A percentile compares a stretch with the other conserved stretches of the same genome.
Evolutionary conservation across 1,284 basidiomycete genomes (phyloP).

Genomic region (Ganoderma multipileum): DNA sequence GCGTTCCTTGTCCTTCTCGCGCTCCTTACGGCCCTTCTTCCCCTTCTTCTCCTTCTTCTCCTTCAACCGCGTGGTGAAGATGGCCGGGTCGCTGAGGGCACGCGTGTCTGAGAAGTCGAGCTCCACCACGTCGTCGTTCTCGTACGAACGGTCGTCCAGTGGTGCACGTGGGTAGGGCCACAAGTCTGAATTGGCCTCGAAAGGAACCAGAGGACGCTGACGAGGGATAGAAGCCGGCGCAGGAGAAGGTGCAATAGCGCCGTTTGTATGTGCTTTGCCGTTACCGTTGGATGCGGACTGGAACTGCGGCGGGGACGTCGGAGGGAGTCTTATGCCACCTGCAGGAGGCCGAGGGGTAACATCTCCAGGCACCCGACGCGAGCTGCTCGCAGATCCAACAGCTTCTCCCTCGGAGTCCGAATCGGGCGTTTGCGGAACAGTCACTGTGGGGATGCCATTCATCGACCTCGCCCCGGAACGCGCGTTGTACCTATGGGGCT

Average conservation of each 20-base stretch:
- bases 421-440: conserved; percentile 24
- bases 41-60: conserved; percentile 43
- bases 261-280: background rate
- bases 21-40: conserved; percentile 44
- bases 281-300: conserved; percentile 20
- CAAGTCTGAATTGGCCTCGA: conserved; percentile 63
- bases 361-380: conserved; percentile 47
- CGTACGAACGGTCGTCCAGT: conserved; percentile 42
- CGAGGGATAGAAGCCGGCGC: conserved; percentile 19
- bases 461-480: background rate
- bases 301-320: conserved; percentile 25
- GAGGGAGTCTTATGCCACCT: conserved; percentile 42
- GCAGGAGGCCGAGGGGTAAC: conserved; percentile 55
- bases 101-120: conserved; percentile 75
- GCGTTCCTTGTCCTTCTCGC: conserved; percentile 47
- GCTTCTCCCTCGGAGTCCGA: conserved; percentile 22
- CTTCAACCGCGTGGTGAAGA: conserved; percentile 49
- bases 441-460: conserved; percentile 33
- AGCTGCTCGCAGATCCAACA: conserved; percentile 14
- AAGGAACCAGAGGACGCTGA: conserved; percentile 53
- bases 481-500: conserved; percentile 45
- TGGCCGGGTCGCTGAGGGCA: conserved; percentile 66
- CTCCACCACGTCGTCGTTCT: conserved; percentile 62
- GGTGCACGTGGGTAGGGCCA: conserved; percentile 69
- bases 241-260: conserved; percentile 1